phyloP scores from a whole-genome alignment of 495 filamentous ascomycete genomes.

The Ramalina peruviana region DNA sequence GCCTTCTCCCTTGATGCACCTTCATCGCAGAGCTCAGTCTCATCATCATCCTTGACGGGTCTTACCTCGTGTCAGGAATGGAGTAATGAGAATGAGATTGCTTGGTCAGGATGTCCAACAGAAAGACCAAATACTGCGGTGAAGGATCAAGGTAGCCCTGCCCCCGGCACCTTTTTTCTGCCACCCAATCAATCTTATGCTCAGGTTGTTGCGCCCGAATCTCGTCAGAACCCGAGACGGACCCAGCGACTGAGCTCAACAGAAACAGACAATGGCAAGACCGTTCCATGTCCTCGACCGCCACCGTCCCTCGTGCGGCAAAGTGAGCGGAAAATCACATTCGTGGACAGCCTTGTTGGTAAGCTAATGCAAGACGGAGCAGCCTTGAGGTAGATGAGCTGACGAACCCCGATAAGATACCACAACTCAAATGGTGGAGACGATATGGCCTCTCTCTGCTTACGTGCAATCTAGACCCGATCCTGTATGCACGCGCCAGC shows the following conservation, averaged over 20 bases:
- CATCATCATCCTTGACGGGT: slow-evolving; percentile 31
- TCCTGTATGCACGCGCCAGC: slow-evolving; percentile 30
- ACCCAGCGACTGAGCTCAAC: slow-evolving; percentile 36
- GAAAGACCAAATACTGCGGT: not conserved
- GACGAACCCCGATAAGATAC: slow-evolving; percentile 52
- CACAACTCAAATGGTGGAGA: slow-evolving; percentile 92
- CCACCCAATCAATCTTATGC: slow-evolving; percentile 15
- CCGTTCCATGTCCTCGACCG: slow-evolving; percentile 42
- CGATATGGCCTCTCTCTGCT: slow-evolving; percentile 73
- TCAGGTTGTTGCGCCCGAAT: slow-evolving; percentile 44
- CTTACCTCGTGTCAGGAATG: slow-evolving; percentile 21
- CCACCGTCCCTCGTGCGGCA: slow-evolving; percentile 80
- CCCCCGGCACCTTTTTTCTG: not conserved
- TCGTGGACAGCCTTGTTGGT: slow-evolving; percentile 98
- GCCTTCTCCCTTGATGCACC: slow-evolving; percentile 64
- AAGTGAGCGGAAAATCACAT: slow-evolving; percentile 84
- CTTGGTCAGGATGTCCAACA: slow-evolving; percentile 18
- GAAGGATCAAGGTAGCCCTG: not conserved
- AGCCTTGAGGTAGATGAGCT: slow-evolving; percentile 15
- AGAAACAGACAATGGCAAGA: slow-evolving; percentile 25
- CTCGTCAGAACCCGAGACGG: slow-evolving; percentile 72
- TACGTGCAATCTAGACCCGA: slow-evolving; percentile 34
- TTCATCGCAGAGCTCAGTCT: slow-evolving; percentile 43
- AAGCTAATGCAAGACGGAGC: slow-evolving; percentile 34
- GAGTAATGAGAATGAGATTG: slow-evolving; percentile 33